These are phyloP conservation scores for Metarhizium guizhouense DNA, from an alignment of 2,329 filamentous ascomycete species.

Conservation along the genomic window DNA sequence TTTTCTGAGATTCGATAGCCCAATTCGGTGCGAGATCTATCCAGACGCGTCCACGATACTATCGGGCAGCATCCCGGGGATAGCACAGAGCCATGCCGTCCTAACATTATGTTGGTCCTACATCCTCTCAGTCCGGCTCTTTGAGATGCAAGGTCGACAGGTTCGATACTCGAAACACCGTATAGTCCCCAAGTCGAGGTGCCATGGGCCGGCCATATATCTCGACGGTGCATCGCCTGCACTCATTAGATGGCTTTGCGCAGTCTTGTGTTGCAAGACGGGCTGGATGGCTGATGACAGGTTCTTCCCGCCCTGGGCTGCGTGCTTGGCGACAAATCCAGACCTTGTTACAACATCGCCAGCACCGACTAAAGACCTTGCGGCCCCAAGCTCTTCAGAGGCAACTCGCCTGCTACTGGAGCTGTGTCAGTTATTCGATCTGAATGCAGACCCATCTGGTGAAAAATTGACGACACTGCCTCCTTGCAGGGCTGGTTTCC, in stretches of 20 bases:
- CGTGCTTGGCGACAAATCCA: neutral
- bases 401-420: slow-evolving; percentile 1
- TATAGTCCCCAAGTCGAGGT: neutral
- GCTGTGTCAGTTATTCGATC: slow-evolving; percentile 1
- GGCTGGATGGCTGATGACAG: neutral
- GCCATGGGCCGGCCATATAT: neutral
- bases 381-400: neutral
- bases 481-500: slow-evolving; percentile 1
- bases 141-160: slow-evolving; percentile 2
- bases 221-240: neutral
- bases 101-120: slow-evolving; percentile 5
- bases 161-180: neutral
- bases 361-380: neutral
- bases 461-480: neutral
- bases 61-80: neutral
- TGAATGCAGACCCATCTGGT: neutral
- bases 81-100: neutral
- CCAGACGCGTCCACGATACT: neutral
- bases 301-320: neutral
- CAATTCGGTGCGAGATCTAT: neutral
- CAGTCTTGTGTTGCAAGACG: neutral
- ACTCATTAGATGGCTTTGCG: neutral
- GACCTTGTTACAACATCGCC: neutral
- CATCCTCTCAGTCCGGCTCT: slow-evolving; percentile 1
- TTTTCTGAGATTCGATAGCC: neutral